phyloP scores from a whole-genome alignment of 2,329 filamentous ascomycete genomes.

The Penicillium sp. region DNA sequence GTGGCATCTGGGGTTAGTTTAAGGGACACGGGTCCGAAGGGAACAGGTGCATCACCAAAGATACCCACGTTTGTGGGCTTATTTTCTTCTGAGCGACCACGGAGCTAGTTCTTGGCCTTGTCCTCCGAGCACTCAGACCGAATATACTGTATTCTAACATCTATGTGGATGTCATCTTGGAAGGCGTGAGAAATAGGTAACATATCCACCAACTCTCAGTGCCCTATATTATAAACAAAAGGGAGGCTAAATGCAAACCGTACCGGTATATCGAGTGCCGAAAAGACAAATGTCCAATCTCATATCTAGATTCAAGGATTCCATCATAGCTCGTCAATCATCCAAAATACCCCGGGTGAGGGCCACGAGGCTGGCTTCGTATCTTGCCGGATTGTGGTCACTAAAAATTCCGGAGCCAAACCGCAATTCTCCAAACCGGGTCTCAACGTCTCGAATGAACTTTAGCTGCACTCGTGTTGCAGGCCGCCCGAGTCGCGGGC shows the following conservation, averaged over 20 bases:
- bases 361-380: slow-evolving; percentile 71
- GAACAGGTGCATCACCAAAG: not conserved
- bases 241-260: not conserved
- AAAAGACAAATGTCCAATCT: not conserved
- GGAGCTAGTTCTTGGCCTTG: no score
- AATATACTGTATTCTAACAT: slow-evolving; percentile 6
- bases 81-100: not conserved
- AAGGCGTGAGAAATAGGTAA: slow-evolving; percentile 5
- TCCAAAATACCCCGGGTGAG: slow-evolving; percentile 55
- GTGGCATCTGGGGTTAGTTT: not conserved
- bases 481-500: slow-evolving; percentile 62
- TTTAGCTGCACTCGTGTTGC: slow-evolving; percentile 72
- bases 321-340: slow-evolving; percentile 34
- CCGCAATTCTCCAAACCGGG: slow-evolving; percentile 69
- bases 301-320: not conserved
- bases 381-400: slow-evolving; percentile 76
- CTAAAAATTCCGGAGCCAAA: slow-evolving; percentile 76
- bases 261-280: not conserved
- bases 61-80: not conserved
- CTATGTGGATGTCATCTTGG: slow-evolving; percentile 4
- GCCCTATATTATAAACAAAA: not conserved
- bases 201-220: not conserved
- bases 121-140: not conserved
- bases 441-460: slow-evolving; percentile 73
- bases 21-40: not conserved